These are phyloP conservation scores for Geopyxis carbonaria DNA, from an alignment of 495 filamentous ascomycete species.

Conservation along the genomic window DNA sequence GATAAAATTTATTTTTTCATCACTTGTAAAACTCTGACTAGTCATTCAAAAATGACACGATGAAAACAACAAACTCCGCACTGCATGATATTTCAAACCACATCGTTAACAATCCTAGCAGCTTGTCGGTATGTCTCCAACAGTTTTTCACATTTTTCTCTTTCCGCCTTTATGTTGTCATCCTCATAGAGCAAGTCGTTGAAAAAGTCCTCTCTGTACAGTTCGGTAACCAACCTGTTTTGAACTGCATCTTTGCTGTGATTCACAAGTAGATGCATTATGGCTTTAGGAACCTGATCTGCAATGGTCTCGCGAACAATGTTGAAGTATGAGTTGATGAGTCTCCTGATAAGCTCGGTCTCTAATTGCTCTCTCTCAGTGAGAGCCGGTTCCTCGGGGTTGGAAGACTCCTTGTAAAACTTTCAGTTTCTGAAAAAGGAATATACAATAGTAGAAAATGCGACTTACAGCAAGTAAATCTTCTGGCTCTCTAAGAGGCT, in stretches of 20 bases:
- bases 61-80: too few species aligned
- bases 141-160: slow-evolving; percentile 93
- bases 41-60: too few species aligned
- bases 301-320: slow-evolving; percentile 95
- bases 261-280: slow-evolving; percentile 98
- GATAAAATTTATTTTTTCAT: too few species aligned
- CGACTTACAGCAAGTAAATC: too few species aligned
- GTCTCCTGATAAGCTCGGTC: slow-evolving; percentile 85
- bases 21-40: background rate
- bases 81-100: slow-evolving; percentile 63
- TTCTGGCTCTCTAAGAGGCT: too few species aligned
- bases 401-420: background rate
- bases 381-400: slow-evolving; percentile 56
- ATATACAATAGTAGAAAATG: too few species aligned
- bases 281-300: slow-evolving; percentile 93
- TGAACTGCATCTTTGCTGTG: slow-evolving; percentile 95
- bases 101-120: slow-evolving; percentile 92
- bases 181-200: slow-evolving; percentile 92
- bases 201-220: slow-evolving; percentile 89
- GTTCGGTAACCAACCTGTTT: slow-evolving; percentile 84
- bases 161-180: slow-evolving; percentile 87
- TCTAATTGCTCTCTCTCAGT: slow-evolving; percentile 93
- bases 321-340: slow-evolving; percentile 96
- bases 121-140: slow-evolving; percentile 90
- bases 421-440: background rate